Base-by-base conservation (phyloP, 1,284 basidiomycete species). In the Boletellus deceptivus region DNA sequence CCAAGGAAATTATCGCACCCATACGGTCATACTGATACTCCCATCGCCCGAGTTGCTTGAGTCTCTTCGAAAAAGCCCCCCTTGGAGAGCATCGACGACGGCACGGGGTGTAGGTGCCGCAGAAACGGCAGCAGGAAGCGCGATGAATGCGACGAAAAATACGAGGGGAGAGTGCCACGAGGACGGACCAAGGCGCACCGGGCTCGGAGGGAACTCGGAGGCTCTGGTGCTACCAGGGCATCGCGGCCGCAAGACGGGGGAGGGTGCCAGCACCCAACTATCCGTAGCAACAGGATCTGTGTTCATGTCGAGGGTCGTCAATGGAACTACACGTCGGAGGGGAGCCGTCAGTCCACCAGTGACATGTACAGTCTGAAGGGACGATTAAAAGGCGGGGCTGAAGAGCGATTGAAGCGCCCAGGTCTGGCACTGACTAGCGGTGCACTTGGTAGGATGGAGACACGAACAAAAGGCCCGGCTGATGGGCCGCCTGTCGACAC, bases 21-120 rank as follows among this genome's bases (percentile, higher is more conserved):
- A 63, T 49, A 68, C 27, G 16, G 4, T 59, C 54, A 64, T 47
- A 24, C 43, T 53, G 33, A 65, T 53, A 14, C 41, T 45, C 17
- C 50, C 47, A 17, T 5, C 29, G 20, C 10, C 37, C 13, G 46
- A 22, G 33, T 6, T 43, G 6, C 14, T 20, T 8, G n/a, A 6
- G 6, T 22, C 39, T 31, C 54, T 56, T 46, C 16, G 29, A 14
- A 11, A 31, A 31, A 31, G 29, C 29, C 29, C 29, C 29, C 13
- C 29, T 11, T 14, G 11, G 11, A 31, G 3, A 11, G 13, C 29
- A 11, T 31, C 29, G 29, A 8, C 11, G 29, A 13, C 29, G 7
- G 1, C 13, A 11, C 29, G 11, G 29, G 29, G 29, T 8, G 11
- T 3, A 20, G 63, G 60, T 2, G 45, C 49, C 0, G 61, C 63